Evolutionary conservation across 2,329 filamentous ascomycete genomes (phyloP), one percentile per base, ranked within the genome.

Genomic region (Alternaria tenuissima): DNA sequence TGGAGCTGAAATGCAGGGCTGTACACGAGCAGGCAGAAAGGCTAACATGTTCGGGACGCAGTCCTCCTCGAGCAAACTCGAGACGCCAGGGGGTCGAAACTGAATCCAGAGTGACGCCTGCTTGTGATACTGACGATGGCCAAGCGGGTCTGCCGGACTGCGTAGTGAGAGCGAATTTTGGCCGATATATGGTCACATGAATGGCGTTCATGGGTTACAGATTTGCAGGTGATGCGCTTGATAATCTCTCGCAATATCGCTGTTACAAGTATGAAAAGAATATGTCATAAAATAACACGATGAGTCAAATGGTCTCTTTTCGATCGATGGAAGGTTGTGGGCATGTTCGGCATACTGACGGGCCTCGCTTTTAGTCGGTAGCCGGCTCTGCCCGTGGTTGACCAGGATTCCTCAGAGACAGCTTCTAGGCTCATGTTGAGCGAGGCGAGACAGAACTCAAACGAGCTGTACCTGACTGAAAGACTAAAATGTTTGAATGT

Each of bases 101-200:
- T 36, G 43, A n/a, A 52, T 44, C 54, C 65, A 59, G 60, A 65
- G 6, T 68, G 67, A 70, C 61, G 60, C 59, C 55, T 34, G 62
- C 64, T 34, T 63, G 67, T 68, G 67, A 68, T 63, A 44, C 44
- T 44, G 46, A 44, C 18, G 53, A 55, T 53, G 43, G 56, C 46
- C 52, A 62, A 56, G 43, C 52, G 48, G 48, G 32, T 18, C 32
- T 57, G 34, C 24, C 42, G 20, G 48, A 44, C 55, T 24, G 55
- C 12, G 44, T 48, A 43, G 22, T 38, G n/a, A 55, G 55, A 48
- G 41, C 48, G 43, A 53, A 43, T 30, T 26, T 28, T 24, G 49
- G 28, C 22, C 30, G 22, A 28, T 7, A 51, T 44, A 51, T 39
- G 46, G 59, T 64, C 62, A 64, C 55, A 44, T 64, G 62, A 39